Base-by-base conservation (phyloP, 306 rosid genomes). In the Begonia peltatifolia region DNA sequence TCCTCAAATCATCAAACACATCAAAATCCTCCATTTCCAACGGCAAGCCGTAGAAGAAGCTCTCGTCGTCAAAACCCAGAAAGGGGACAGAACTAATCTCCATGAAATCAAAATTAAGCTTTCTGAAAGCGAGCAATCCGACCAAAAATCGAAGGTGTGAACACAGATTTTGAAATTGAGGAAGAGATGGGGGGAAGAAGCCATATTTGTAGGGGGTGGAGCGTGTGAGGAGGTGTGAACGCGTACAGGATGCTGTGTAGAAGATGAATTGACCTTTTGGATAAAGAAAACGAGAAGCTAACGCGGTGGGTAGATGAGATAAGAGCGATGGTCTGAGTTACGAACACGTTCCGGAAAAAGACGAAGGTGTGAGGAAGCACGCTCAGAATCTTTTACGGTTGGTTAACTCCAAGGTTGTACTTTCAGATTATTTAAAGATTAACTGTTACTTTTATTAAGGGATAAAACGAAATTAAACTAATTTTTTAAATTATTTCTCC, bases 81-180 rank as follows among this genome's bases (percentile, higher is more conserved):
- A 53, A 53, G 25, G 57, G 57, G 10, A 16, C 7, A 5, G 57
- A 23, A 9, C 42, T 53, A 25, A 53, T 35, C 36, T 53, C 57
- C 57, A 53, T 53, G 57, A 12, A 12, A 35, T 9, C 12, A 12
- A 10, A 10, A 44, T 10, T n/a, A 44, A 44, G 14, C 2, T 44
- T 6, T 42, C 23, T 2, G 23, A 20, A 20, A 20, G 23, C 23
- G 23, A 20, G 23, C 23, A 20, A 20, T 20, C 23, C 23, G 4
- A 20, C 2, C 2, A 20, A 2, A 3, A 20, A 20, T 20, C 46
- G 46, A 42, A 42, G 48, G 48, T 44, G 48, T 44, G 48, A 44
- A 44, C 14, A 12, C 48, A 10, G 5, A n/a, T 4, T 10, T 10
- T 12, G 48, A n/a, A 44, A n/a, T 44, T 44, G 48, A 30, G 38